phyloP scores from a whole-genome alignment of 1,284 basidiomycete genomes.

The Mycena sp. region DNA sequence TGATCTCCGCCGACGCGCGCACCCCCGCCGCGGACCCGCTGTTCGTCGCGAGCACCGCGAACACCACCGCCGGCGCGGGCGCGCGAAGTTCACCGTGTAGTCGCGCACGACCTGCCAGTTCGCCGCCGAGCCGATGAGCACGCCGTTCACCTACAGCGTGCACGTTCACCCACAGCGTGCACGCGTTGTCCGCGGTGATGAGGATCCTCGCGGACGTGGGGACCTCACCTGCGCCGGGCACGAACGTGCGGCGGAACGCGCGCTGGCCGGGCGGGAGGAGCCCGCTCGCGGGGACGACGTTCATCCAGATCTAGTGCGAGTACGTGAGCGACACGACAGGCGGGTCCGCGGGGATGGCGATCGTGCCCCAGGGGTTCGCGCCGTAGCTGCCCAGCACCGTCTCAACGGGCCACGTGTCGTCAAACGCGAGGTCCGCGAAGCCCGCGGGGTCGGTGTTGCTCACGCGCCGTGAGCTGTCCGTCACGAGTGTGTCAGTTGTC shows the following conservation, averaged over 20 bases:
- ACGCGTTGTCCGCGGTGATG: constrained; percentile 5
- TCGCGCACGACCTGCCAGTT: not conserved
- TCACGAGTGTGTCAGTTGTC: not conserved
- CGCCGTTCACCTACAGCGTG: constrained; percentile 3
- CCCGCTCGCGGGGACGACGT: not conserved
- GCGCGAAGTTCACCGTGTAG: not conserved
- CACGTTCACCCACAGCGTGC: too few species aligned
- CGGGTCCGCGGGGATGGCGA: too few species aligned
- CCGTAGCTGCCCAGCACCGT: too few species aligned
- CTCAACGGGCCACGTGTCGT: too few species aligned
- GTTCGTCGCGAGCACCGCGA: constrained; percentile 3
- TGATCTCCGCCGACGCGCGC: not conserved
- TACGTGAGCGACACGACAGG: too few species aligned
- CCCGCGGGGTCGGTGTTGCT: not conserved
- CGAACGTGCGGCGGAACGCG: not conserved
- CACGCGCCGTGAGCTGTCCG: not conserved
- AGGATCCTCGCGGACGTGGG: not conserved
- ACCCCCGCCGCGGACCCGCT: not conserved
- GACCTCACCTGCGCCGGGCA: not conserved
- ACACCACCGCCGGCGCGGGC: not conserved
- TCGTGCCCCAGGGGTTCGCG: too few species aligned
- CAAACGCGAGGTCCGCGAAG: not conserved
- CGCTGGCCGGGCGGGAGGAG: not conserved
- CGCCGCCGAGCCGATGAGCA: not conserved
- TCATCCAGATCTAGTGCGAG: too few species aligned